These are phyloP conservation scores for Microdochium paspali DNA, from an alignment of 2,329 filamentous ascomycete genomes.

Conservation along the genomic window DNA sequence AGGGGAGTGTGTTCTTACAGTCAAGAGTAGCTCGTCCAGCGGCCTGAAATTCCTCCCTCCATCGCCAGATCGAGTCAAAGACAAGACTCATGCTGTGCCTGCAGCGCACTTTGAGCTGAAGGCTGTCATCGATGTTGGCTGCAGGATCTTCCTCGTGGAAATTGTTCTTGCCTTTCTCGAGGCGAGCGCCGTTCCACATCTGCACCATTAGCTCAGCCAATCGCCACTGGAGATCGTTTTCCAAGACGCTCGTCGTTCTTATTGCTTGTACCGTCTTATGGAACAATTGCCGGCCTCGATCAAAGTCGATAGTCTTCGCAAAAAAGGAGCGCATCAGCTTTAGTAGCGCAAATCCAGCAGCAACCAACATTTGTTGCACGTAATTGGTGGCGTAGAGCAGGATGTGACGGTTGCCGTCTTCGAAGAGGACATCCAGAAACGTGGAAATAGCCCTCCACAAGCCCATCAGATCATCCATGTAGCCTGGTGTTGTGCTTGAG, in stretches of 20 bases:
- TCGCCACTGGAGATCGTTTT: conserved; percentile 72
- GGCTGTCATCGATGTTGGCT: conserved; percentile 54
- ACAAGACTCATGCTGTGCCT: conserved; percentile 79
- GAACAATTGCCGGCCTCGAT: conserved; percentile 59
- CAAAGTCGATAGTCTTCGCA: conserved; percentile 59
- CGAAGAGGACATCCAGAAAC: conserved; percentile 58
- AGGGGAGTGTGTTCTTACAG: conserved; percentile 38
- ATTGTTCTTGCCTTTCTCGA: conserved; percentile 36
- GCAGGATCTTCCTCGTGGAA: conserved; percentile 39
- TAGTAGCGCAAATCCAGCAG: conserved; percentile 66
- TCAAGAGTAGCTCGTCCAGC: conserved; percentile 61
- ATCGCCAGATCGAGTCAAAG: conserved; percentile 78
- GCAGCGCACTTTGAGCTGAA: conserved; percentile 75
- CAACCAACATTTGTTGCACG: conserved; percentile 79
- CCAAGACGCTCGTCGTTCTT: conserved; percentile 61
- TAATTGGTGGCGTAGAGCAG: conserved; percentile 65
- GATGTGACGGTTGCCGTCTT: conserved; percentile 45
- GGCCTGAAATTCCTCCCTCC: conserved; percentile 71
- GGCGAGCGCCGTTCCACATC: conserved; percentile 67
- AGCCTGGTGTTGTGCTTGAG: conserved; percentile 60
- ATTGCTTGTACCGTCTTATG: conserved; percentile 62
- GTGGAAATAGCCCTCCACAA: conserved; percentile 63
- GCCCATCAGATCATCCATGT: conserved; percentile 65
- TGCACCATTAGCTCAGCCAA: conserved; percentile 80
- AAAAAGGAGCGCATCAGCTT: conserved; percentile 75